These are phyloP conservation scores for Ophiostoma himal-ulmi DNA, from an alignment of 2,329 filamentous ascomycete species.

Conservation along the genomic window DNA sequence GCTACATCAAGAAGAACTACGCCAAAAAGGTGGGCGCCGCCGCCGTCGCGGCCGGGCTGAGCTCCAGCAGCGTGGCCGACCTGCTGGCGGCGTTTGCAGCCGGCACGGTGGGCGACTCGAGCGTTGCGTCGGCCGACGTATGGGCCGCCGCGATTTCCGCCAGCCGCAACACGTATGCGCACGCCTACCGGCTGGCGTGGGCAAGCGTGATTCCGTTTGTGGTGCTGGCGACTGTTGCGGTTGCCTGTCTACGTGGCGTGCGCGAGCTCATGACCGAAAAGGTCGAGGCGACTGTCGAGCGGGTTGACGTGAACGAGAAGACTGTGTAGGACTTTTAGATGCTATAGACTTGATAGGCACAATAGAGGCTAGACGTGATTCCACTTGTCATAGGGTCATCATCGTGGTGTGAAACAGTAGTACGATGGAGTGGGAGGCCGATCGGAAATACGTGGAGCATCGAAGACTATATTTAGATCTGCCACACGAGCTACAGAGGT, in stretches of 20 bases:
- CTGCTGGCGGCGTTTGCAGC: constrained; percentile 38
- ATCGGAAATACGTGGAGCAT: not conserved
- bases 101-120: constrained; percentile 30
- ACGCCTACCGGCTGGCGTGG: constrained; percentile 47
- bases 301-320: constrained; percentile 20
- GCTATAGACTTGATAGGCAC: not conserved
- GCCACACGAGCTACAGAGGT: not conserved
- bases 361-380: not conserved
- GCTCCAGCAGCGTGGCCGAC: constrained; percentile 33
- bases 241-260: constrained; percentile 43
- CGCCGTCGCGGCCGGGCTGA: constrained; percentile 40
- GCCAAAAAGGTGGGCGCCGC: constrained; percentile 37
- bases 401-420: not conserved
- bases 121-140: constrained; percentile 36
- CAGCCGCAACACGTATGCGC: constrained; percentile 42
- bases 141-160: constrained; percentile 36
- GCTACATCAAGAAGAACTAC: constrained; percentile 39
- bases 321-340: not conserved
- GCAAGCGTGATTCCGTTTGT: constrained; percentile 48
- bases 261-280: constrained; percentile 50
- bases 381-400: not conserved
- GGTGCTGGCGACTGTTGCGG: constrained; percentile 41
- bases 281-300: constrained; percentile 48
- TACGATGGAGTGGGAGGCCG: not conserved
- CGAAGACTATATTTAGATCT: not conserved